Base-by-base conservation (phyloP, 148 eudicot species). In the Rhododendron ovatum region DNA sequence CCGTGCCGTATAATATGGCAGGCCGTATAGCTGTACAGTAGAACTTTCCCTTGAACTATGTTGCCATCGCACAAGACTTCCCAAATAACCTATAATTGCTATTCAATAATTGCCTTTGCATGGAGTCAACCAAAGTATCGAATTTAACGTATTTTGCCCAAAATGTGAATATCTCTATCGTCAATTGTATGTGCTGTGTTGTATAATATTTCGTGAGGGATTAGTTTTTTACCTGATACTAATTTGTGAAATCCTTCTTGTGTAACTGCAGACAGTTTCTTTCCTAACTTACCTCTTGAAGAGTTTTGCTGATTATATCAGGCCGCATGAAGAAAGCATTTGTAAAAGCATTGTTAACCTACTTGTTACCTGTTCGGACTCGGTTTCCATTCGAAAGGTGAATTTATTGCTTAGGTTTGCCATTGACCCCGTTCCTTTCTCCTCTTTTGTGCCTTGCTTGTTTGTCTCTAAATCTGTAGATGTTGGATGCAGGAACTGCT, bases 301-400 rank as follows among this genome's bases (percentile, higher is more conserved):
- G 93, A 93, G 99, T 82, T 96, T 94, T 89, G 93, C 95, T 82
- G 99, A 96, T 50, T 95, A 94, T 90, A 96, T 96, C 82, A 92
- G 90, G 86, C 99, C 92, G 11, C 98, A 96, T 90, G 99, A 96
- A 88, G 99, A 96, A 89, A 96, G 98, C 89, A 96, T 96, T 61
- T 96, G 99, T 89, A 95, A 95, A 91, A 96, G 99, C 92, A 93
- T 96, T 86, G 99, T 96, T 33, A 96, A 95, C 89, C 93, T 96
- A 90, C 98, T 96, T 57, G 98, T 96, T 67, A 96, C 99, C 33
- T 95, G 99, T 93, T 95, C 99, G 50, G 99, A 96, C 90, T 96
- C 98, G 4, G 99, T 96, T 87, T 92, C 99, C 69, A 96, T 96
- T 47, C 91, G 98, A 81, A 95, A 94, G 96, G 98, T 95, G 89